A percentile compares a stretch with the other conserved stretches of the same genome.
These are phyloP conservation scores for Hymenoscyphus scutula DNA, from an alignment of 2,329 filamentous ascomycete genomes.

Conservation along the genomic window DNA sequence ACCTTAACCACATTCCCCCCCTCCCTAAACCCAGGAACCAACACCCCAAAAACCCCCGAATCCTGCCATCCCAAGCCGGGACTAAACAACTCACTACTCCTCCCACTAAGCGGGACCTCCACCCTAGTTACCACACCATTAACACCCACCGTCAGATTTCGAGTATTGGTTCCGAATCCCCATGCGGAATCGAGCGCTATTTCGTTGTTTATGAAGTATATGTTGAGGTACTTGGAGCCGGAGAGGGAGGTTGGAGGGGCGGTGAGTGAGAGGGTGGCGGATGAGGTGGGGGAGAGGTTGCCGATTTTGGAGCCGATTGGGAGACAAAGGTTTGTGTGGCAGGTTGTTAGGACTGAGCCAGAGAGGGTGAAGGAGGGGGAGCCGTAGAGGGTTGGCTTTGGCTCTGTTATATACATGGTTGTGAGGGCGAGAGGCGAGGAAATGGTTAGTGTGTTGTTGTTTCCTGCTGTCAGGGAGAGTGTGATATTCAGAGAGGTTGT, in stretches of 20 bases:
- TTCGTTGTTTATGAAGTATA: constrained; percentile 32
- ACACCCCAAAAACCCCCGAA: constrained; percentile 27
- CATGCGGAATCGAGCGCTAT: constrained; percentile 27
- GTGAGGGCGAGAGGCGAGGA: constrained; percentile 11
- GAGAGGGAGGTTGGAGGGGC: constrained; percentile 7
- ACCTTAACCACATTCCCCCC: constrained; percentile 33
- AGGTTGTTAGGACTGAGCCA: constrained; percentile 36
- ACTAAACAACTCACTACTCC: constrained; percentile 29
- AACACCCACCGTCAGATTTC: constrained; percentile 30
- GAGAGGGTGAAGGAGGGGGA: constrained; percentile 54
- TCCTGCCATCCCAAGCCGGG: constrained; percentile 28
- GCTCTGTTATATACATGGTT: constrained; percentile 18
- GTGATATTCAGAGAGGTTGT: constrained; percentile 13
- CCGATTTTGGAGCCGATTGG: constrained; percentile 30
- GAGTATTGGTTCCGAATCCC: constrained; percentile 27
- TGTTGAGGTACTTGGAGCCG: constrained; percentile 18
- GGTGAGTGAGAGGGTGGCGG: constrained; percentile 18
- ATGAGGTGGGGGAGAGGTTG: constrained; percentile 19
- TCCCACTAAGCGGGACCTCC: constrained; percentile 29
- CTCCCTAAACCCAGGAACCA: constrained; percentile 23
- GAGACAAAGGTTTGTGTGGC: constrained; percentile 21
- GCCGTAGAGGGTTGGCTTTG: constrained; percentile 41
- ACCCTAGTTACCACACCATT: constrained; percentile 26
- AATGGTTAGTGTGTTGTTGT: constrained; percentile 24
- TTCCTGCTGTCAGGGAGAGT: constrained; percentile 22